These are phyloP conservation scores for Lentinus tigrinus DNA, from an alignment of 768 basidiomycete genomes.

Conservation along the genomic window DNA sequence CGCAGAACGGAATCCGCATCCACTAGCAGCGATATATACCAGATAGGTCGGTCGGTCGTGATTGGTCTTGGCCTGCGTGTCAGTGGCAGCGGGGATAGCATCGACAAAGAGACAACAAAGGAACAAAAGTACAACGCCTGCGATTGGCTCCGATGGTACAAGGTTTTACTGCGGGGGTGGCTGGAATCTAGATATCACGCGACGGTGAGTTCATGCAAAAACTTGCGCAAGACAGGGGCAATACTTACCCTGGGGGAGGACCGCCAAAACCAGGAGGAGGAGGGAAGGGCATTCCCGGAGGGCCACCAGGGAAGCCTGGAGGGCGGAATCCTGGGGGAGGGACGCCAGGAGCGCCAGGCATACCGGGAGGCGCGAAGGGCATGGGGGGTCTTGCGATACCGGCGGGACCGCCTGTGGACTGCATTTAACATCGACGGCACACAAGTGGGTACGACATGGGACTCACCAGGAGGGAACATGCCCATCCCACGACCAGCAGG, in stretches of 20 bases:
- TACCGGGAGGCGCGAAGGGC: constrained; percentile 66
- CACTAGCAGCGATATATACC: too few species aligned
- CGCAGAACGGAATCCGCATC: too few species aligned
- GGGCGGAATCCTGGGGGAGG: constrained; percentile 85
- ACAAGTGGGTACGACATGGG: constrained; percentile 1
- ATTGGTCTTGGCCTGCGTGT: constrained; percentile 1
- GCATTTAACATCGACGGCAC: constrained; percentile 7
- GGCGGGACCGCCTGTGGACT: constrained; percentile 53
- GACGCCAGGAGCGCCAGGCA: constrained; percentile 68
- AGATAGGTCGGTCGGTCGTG: neutral
- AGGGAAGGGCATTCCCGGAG: constrained; percentile 72
- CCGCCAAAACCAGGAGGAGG: constrained; percentile 81
- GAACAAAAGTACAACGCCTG: constrained; percentile 22
- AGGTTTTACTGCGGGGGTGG: constrained; percentile 43
- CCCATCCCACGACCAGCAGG: constrained; percentile 97
- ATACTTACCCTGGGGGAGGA: constrained; percentile 78
- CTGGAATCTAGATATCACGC: constrained; percentile 39
- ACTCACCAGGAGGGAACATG: constrained; percentile 83
- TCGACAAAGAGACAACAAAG: constrained; percentile 8
- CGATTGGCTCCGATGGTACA: constrained; percentile 11
- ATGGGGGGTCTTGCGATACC: constrained; percentile 68
- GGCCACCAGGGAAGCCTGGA: constrained; percentile 64
- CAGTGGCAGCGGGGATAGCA: constrained; percentile 14
- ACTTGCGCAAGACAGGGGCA: neutral
- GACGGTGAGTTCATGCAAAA: neutral